Evolutionary conservation across 345 rosid genomes (phyloP).

Genomic region (Populus ilicifolia): DNA sequence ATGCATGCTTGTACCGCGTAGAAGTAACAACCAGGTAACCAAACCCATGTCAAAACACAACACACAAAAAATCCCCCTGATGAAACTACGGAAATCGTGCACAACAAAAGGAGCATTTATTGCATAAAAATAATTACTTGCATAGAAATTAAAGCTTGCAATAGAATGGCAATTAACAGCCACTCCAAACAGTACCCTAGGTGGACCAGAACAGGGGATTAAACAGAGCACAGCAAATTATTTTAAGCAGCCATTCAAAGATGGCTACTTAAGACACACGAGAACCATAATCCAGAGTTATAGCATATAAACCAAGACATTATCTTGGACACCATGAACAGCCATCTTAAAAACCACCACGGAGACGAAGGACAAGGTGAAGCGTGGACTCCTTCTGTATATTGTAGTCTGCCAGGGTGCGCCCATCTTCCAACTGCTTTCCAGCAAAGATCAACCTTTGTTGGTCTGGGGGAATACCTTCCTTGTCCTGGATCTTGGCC

Average conservation of each 20-base stretch:
- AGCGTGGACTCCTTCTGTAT: slow-evolving; percentile 53
- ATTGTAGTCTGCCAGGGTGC: slow-evolving; percentile 47
- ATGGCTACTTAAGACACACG: neutral
- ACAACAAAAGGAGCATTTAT: neutral
- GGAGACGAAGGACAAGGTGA: slow-evolving; percentile 54
- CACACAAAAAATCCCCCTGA: too few relatives aligned
- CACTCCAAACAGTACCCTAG: neutral
- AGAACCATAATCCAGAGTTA: neutral
- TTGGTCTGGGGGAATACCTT: slow-evolving; percentile 49
- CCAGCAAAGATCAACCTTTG: slow-evolving; percentile 49
- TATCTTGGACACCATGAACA: too few relatives aligned
- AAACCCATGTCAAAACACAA: too few relatives aligned
- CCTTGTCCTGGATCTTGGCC: slow-evolving; percentile 51
- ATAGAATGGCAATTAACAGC: neutral
- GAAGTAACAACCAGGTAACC: too few relatives aligned
- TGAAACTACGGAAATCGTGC: neutral
- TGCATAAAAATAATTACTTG: neutral
- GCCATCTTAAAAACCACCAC: slow-evolving; percentile 37
- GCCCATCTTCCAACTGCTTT: slow-evolving; percentile 49
- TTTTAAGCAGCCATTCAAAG: neutral
- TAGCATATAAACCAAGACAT: too few relatives aligned
- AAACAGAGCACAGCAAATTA: neutral
- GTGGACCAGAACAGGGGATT: neutral
- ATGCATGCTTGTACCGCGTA: too few relatives aligned
- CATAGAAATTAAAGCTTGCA: neutral